Percentiles rank a stretch among this genome's conserved stretches.
phyloP scores from a whole-genome alignment of 345 rosid genomes.

The Citrus sinensis region DNA sequence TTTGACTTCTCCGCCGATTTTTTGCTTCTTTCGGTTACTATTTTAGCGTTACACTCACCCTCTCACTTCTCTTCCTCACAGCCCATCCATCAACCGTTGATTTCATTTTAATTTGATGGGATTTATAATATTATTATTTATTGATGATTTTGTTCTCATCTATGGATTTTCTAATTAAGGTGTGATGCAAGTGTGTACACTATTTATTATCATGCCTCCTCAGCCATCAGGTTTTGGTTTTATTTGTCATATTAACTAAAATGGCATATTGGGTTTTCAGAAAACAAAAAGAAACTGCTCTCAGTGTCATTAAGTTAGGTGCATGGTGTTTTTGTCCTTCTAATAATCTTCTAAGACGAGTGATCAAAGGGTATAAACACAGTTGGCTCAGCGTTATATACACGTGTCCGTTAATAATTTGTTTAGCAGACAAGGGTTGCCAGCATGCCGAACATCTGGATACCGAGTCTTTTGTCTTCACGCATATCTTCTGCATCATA shows the following conservation, averaged over 20 bases:
- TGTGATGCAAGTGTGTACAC: background rate
- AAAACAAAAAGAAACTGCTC: background rate
- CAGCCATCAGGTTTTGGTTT: background rate
- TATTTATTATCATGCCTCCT: background rate
- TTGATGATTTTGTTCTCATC: background rate
- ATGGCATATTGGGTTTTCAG: background rate
- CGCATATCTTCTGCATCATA: background rate
- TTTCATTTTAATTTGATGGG: background rate
- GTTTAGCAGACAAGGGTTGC: background rate
- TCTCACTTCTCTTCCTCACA: background rate
- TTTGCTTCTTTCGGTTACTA: background rate
- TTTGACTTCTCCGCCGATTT: constrained; percentile 10
- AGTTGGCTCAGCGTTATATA: background rate
- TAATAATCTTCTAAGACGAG: background rate
- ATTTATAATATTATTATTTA: too few species aligned
- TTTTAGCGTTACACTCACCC: background rate
- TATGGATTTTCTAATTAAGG: background rate
- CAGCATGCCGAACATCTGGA: background rate
- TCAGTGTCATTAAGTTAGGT: background rate
- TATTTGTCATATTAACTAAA: background rate
- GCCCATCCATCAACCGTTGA: background rate
- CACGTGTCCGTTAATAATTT: background rate
- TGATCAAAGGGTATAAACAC: background rate
- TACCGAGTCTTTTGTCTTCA: background rate
- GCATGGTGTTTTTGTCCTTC: background rate